Evolutionary conservation across 768 basidiomycete genomes (phyloP).

Genomic region (Suillus occidentalis): DNA sequence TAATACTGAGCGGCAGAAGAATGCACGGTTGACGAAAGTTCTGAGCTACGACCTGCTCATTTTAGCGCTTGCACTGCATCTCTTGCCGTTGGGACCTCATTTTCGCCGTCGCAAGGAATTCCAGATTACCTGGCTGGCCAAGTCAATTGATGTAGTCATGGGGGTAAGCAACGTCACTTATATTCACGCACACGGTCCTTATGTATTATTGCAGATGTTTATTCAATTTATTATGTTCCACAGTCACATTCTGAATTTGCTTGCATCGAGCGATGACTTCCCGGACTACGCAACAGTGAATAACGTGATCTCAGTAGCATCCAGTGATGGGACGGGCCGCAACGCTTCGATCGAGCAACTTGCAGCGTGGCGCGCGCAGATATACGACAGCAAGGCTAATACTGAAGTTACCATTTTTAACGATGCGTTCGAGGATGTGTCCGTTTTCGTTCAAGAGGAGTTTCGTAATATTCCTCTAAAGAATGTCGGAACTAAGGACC

Average conservation of each 20-base stretch:
- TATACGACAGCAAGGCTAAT: not conserved
- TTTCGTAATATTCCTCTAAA: not conserved
- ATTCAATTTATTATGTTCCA: not conserved
- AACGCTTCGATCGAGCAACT: not conserved
- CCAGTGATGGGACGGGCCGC: not conserved
- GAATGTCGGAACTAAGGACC: not conserved
- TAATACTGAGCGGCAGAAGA: not conserved
- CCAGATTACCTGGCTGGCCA: not conserved
- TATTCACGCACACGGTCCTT: not conserved
- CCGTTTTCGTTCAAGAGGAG: not conserved
- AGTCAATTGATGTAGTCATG: not conserved
- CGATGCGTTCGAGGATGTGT: not conserved
- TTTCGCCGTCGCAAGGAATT: not conserved
- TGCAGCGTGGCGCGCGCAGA: not conserved
- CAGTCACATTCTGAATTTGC: not conserved
- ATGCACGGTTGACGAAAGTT: not conserved
- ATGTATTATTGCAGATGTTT: not conserved
- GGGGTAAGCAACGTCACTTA: not conserved
- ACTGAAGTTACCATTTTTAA: not conserved
- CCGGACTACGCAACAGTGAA: not conserved
- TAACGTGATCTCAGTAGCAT: not conserved
- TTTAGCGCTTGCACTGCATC: not conserved
- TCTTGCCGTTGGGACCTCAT: not conserved
- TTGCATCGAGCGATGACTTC: not conserved
- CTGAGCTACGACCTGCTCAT: not conserved